A percentile compares a stretch with the other conserved stretches of the same genome.
Evolutionary conservation across 2,329 filamentous ascomycete species (phyloP).

Genomic region (Alternaria arborescens): DNA sequence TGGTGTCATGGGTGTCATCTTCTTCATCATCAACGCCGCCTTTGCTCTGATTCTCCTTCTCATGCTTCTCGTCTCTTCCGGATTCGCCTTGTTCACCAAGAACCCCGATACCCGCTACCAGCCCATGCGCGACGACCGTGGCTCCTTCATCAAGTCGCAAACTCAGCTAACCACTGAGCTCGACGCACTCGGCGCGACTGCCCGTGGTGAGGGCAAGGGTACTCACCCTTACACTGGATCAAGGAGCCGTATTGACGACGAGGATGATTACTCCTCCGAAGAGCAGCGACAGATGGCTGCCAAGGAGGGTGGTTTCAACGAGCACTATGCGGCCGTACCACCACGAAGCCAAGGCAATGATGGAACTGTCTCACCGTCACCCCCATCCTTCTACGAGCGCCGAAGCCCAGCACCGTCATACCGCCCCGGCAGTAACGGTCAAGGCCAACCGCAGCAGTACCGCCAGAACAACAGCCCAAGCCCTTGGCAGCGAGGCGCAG

Average conservation of each 20-base stretch:
- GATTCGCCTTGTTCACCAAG: constrained; percentile 85
- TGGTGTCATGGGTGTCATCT: constrained; percentile 86
- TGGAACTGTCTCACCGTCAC: constrained; percentile 48
- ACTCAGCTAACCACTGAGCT: constrained; percentile 87
- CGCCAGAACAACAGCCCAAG: constrained; percentile 64
- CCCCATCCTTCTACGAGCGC: constrained; percentile 47
- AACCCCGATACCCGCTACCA: constrained; percentile 96
- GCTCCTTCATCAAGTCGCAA: constrained; percentile 97
- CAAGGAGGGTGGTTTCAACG: constrained; percentile 52
- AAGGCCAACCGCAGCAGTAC: constrained; percentile 30
- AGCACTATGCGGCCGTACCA: constrained; percentile 52
- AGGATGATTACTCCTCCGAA: constrained; percentile 69
- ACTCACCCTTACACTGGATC: constrained; percentile 49
- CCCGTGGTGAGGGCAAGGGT: constrained; percentile 74
- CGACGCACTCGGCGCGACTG: constrained; percentile 87
- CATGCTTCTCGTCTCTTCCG: constrained; percentile 79
- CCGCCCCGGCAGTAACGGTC: constrained; percentile 50
- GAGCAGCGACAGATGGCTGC: constrained; percentile 43
- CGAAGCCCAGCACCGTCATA: constrained; percentile 43
- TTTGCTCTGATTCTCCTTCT: constrained; percentile 84
- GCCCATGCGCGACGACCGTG: constrained; percentile 94
- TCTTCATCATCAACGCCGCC: constrained; percentile 86
- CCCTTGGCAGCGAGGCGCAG: constrained; percentile 72
- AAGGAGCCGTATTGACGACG: constrained; percentile 73
- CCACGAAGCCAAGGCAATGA: constrained; percentile 54